Evolutionary conservation across 2,329 filamentous ascomycete species (phyloP).

Genomic region (Venturia asperata): DNA sequence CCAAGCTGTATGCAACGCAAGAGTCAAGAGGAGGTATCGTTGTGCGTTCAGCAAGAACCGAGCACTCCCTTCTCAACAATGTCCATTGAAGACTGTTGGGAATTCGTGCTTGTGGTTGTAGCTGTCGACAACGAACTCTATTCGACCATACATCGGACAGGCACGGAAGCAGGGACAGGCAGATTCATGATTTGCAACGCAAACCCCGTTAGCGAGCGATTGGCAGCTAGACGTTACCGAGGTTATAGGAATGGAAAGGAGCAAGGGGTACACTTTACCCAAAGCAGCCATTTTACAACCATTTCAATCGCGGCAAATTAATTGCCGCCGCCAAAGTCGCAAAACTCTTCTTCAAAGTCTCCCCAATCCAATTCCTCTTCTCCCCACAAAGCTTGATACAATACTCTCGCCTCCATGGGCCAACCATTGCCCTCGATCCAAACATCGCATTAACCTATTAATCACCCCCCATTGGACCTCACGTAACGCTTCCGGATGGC

Average conservation of each 20-base stretch:
- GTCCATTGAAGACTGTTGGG: constrained; percentile 34
- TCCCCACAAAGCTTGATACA: neutral
- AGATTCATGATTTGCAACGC: too few relatives aligned
- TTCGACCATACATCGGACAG: constrained; percentile 39
- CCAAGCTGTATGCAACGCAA: neutral
- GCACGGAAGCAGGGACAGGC: constrained; percentile 36
- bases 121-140: constrained; percentile 36
- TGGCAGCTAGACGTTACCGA: too few relatives aligned
- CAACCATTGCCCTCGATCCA: neutral
- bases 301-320: constrained; percentile 7
- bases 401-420: neutral
- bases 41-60: too few relatives aligned
- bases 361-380: neutral
- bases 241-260: too few relatives aligned
- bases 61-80: neutral
- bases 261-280: neutral
- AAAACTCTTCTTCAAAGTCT: neutral
- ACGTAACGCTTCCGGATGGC: neutral
- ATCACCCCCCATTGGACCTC: neutral
- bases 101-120: constrained; percentile 31
- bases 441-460: neutral
- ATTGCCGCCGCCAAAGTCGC: neutral
- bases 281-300: neutral
- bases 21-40: neutral
- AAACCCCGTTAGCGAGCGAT: too few relatives aligned